phyloP scores from a whole-genome alignment of 1,284 basidiomycete genomes.

The Pulchroboletus neoregius region DNA sequence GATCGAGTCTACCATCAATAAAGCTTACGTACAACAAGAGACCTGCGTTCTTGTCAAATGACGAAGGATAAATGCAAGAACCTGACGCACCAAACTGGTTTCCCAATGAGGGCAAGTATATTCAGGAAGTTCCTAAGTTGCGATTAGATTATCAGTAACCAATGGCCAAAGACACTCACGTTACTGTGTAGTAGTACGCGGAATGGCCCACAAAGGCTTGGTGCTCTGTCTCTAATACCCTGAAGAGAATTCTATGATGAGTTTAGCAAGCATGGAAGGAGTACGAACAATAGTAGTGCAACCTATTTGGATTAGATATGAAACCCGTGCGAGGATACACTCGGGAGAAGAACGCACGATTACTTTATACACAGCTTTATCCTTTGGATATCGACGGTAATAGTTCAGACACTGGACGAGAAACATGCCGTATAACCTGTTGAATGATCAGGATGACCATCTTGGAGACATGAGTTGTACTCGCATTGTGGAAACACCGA shows the following conservation, averaged over 20 bases:
- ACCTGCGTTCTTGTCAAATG: conserved; percentile 19
- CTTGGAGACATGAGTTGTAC: conserved; percentile 20
- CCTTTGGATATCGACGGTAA: conserved; percentile 51
- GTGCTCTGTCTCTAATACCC: conserved; percentile 49
- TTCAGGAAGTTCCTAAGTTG: conserved; percentile 46
- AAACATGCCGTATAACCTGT: conserved; percentile 48
- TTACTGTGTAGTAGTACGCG: conserved; percentile 54
- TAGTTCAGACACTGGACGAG: conserved; percentile 53
- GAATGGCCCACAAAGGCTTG: conserved; percentile 53
- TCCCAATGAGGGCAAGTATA: conserved; percentile 37
- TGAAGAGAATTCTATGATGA: conserved; percentile 23
- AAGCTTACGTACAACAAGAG: conserved; percentile 21
- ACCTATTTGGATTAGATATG: conserved; percentile 15
- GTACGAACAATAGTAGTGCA: conserved; percentile 22
- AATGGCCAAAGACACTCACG: conserved; percentile 33
- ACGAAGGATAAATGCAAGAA: background rate
- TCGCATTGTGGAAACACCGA: conserved; percentile 46
- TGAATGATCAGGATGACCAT: background rate
- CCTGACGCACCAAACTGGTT: conserved; percentile 45
- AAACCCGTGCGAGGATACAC: background rate
- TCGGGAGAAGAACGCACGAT: conserved; percentile 41
- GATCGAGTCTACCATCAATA: background rate
- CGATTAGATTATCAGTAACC: conserved; percentile 9
- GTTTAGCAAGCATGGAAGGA: background rate
- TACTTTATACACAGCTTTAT: conserved; percentile 50